A percentile compares a stretch with the other conserved stretches of the same genome.
phyloP scores from a whole-genome alignment of 192 early-diverging fungal species.

The Phycomyces blakesleeanus region DNA sequence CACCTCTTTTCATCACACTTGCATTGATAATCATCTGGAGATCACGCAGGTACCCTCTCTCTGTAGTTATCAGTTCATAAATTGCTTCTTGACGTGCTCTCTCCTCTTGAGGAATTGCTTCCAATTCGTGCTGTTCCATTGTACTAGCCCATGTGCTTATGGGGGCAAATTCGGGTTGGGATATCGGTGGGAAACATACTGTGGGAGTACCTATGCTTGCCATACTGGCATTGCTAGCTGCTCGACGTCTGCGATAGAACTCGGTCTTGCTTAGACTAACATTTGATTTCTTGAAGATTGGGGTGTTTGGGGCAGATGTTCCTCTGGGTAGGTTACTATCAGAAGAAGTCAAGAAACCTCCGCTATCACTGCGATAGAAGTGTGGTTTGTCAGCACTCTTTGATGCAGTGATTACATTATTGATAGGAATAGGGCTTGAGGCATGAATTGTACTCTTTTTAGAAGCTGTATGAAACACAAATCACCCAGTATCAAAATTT shows the following conservation, averaged over 20 bases:
- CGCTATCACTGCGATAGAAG: background rate
- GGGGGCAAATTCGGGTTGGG: slow-evolving; percentile 8
- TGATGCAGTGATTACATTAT: background rate
- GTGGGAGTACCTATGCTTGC: slow-evolving; percentile 5
- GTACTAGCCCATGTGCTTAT: slow-evolving; percentile 43
- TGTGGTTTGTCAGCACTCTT: background rate
- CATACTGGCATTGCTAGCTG: slow-evolving; percentile 28
- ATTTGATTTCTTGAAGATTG: slow-evolving; percentile 24
- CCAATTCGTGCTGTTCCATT: slow-evolving; percentile 42
- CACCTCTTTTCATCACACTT: slow-evolving; percentile 1
- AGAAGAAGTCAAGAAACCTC: background rate
- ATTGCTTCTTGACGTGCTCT: slow-evolving; percentile 79
- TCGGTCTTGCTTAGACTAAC: slow-evolving; percentile 11
- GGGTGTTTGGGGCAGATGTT: slow-evolving; percentile 27
- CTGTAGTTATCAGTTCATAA: slow-evolving; percentile 74
- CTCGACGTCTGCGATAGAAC: slow-evolving; percentile 18
- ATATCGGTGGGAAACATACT: background rate
- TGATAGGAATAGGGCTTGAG: background rate
- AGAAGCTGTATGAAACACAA: background rate
- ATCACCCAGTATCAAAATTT: no score
- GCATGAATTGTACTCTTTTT: background rate
- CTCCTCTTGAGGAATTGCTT: slow-evolving; percentile 54
- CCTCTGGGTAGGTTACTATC: slow-evolving; percentile 11
- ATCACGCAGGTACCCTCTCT: slow-evolving; percentile 70
- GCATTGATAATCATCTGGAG: slow-evolving; percentile 70